Evolutionary conservation across 371 early-diverging fungal genomes (phyloP).

Genomic region (Syncephalastrum monosporum): DNA sequence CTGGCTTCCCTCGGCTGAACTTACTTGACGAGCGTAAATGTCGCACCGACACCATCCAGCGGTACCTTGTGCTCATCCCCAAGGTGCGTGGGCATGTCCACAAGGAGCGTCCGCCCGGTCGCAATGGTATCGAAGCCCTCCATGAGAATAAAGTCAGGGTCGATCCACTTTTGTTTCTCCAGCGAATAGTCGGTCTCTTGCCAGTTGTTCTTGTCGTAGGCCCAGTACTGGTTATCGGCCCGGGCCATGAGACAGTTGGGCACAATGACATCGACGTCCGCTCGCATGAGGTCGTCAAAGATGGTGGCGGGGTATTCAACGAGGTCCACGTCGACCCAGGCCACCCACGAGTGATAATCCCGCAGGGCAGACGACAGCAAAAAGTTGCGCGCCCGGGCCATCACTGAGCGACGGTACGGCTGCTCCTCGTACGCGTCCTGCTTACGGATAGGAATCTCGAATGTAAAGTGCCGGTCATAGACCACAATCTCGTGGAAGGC

Average conservation of each 20-base stretch:
- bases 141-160: constrained; percentile 29
- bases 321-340: constrained; percentile 57
- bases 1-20: not conserved
- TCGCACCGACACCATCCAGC: constrained; percentile 59
- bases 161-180: constrained; percentile 43
- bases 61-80: constrained; percentile 34
- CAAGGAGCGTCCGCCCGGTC: constrained; percentile 23
- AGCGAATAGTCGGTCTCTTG: constrained; percentile 46
- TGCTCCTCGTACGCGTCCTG: constrained; percentile 12
- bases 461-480: constrained; percentile 37
- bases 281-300: constrained; percentile 50
- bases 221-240: constrained; percentile 31
- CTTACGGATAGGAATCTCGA: constrained; percentile 6
- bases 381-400: constrained; percentile 57
- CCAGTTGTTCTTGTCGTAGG: constrained; percentile 44
- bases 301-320: constrained; percentile 48
- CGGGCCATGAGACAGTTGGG: constrained; percentile 52
- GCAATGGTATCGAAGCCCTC: constrained; percentile 24
- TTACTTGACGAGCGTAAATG: constrained; percentile 52
- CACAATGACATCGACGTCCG: constrained; percentile 53
- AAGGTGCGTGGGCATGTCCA: constrained; percentile 42
- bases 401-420: constrained; percentile 41
- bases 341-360: constrained; percentile 48
- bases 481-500: constrained; percentile 36
- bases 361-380: constrained; percentile 45